These are phyloP conservation scores for Helianthus tuberosus DNA, from an alignment of 129 eudicot genomes.

Conservation along the genomic window DNA sequence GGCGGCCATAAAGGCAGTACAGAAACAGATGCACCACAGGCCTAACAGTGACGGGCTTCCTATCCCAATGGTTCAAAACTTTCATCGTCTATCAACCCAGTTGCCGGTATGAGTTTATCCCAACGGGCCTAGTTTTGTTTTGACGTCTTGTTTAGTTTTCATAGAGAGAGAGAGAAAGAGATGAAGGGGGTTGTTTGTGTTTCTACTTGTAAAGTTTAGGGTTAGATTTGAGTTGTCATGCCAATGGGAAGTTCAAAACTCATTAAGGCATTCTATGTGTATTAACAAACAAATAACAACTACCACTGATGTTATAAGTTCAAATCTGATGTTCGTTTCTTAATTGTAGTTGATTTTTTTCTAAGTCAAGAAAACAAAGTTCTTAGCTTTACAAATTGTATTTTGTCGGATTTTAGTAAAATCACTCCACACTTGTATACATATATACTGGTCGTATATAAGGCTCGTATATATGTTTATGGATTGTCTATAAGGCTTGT, in stretches of 20 bases:
- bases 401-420: background rate
- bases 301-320: slow-evolving; percentile 34
- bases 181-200: slow-evolving; percentile 26
- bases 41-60: slow-evolving; percentile 66
- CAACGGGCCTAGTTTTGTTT: slow-evolving; percentile 28
- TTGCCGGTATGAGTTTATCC: slow-evolving; percentile 21
- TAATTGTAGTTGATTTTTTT: background rate
- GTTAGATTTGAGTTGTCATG: slow-evolving; percentile 33
- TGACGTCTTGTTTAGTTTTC: slow-evolving; percentile 25
- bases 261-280: slow-evolving; percentile 44
- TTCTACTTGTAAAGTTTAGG: slow-evolving; percentile 36
- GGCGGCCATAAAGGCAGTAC: slow-evolving; percentile 92
- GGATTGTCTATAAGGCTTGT: too few relatives aligned
- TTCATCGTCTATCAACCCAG: slow-evolving; percentile 40
- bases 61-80: slow-evolving; percentile 37
- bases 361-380: background rate
- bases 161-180: slow-evolving; percentile 15
- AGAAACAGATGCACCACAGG: slow-evolving; percentile 82
- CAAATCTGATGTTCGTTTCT: slow-evolving; percentile 23
- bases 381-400: background rate
- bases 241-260: slow-evolving; percentile 47
- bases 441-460: too few relatives aligned
- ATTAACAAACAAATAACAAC: slow-evolving; percentile 34
- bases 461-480: too few relatives aligned
- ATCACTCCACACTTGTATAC: too few relatives aligned